phyloP scores from a whole-genome alignment of 257 asterid genomes.

The Rehmannia glutinosa region DNA sequence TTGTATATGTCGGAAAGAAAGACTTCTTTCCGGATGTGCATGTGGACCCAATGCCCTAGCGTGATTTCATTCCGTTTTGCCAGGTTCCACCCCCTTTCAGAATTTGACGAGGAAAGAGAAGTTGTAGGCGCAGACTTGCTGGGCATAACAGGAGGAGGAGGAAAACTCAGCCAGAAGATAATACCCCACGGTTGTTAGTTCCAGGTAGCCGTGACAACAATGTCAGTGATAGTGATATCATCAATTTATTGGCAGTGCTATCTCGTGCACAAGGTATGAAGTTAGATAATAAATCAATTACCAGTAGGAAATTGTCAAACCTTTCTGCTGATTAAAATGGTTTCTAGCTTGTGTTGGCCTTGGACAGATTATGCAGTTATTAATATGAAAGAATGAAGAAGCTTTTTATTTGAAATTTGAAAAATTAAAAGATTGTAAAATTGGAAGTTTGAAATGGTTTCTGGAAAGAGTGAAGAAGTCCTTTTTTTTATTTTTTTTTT shows the following conservation, averaged over 20 bases:
- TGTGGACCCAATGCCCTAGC: neutral
- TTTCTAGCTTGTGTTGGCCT: slow-evolving; percentile 1
- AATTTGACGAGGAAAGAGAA: slow-evolving; percentile 96
- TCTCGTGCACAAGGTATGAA: slow-evolving; percentile 63
- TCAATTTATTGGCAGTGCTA: slow-evolving; percentile 56
- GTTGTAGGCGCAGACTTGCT: slow-evolving; percentile 95
- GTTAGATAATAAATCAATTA: neutral
- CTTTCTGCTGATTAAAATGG: neutral
- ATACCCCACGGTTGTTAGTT: slow-evolving; percentile 32
- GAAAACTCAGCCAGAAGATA: slow-evolving; percentile 81
- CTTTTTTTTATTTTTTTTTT: no score
- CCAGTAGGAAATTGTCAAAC: neutral
- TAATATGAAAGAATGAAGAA: neutral
- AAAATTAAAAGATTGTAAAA: neutral
- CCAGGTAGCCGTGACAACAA: slow-evolving; percentile 38
- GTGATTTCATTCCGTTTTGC: slow-evolving; percentile 12
- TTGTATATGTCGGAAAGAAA: neutral
- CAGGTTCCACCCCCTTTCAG: slow-evolving; percentile 93
- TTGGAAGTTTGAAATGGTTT: no score
- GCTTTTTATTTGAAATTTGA: neutral
- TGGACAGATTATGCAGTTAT: neutral
- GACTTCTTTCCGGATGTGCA: neutral
- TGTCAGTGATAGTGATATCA: slow-evolving; percentile 47
- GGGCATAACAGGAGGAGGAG: slow-evolving; percentile 98
- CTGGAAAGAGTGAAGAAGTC: no score